Conservation (phyloP, 345 rosid species). For the Eucalyptus regnans region DNA sequence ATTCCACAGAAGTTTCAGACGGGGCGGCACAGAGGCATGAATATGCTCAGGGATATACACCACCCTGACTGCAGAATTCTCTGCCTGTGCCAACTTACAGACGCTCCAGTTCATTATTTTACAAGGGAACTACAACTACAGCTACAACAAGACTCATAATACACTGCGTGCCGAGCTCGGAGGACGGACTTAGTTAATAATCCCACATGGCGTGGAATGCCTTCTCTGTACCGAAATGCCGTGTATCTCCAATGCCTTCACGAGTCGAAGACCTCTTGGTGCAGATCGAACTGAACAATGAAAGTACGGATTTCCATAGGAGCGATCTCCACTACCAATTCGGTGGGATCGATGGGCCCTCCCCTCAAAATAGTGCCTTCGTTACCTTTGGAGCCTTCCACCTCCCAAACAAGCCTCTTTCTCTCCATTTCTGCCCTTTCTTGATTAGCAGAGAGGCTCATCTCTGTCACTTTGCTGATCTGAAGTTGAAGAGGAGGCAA, state of each 20-base stretch:
- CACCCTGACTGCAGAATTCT: neutral
- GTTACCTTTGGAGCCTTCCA: conserved; percentile 23
- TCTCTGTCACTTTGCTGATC: conserved; percentile 55
- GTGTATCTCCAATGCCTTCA: neutral
- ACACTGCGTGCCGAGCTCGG: neutral
- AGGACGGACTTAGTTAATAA: neutral
- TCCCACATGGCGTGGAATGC: neutral
- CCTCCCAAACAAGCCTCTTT: conserved; percentile 70
- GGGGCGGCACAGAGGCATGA: neutral
- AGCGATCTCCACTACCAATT: conserved; percentile 68
- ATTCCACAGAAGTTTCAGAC: neutral
- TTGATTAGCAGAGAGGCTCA: conserved; percentile 80
- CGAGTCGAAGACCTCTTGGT: neutral
- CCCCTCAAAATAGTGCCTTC: conserved; percentile 38
- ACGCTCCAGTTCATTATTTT: neutral
- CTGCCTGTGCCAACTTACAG: neutral
- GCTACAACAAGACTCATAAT: neutral
- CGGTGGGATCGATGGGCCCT: conserved; percentile 31
- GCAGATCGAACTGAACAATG: conserved; percentile 10
- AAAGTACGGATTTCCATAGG: conserved; percentile 97
- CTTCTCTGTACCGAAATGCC: neutral
- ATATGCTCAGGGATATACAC: neutral
- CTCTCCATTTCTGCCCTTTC: conserved; percentile 70
- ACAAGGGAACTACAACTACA: neutral
- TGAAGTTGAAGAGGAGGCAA: conserved; percentile 1